phyloP scores from a whole-genome alignment of 1,139 yeast species.

The Geotrichum aggregatum region DNA sequence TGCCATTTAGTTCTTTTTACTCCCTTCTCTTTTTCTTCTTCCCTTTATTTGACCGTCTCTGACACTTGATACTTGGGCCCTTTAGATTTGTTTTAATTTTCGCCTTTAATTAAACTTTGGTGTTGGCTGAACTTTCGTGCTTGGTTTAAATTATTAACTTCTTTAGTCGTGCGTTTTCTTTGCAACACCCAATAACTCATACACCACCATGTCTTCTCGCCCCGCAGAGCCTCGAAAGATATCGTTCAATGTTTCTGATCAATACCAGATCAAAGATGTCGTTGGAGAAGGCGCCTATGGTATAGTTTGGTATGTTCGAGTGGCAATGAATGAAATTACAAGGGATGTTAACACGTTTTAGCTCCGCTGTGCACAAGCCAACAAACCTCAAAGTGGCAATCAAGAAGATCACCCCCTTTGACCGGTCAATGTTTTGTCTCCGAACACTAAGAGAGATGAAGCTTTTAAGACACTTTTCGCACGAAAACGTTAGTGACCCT shows the following conservation, averaged over 20 bases:
- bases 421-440: conserved; percentile 83
- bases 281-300: conserved; percentile 99
- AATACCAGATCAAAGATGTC: conserved; percentile 76
- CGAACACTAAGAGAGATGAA: conserved; percentile 88
- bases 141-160: neutral
- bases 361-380: conserved; percentile 81
- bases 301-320: conserved; percentile 56
- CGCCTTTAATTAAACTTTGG: conserved; percentile 3
- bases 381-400: conserved; percentile 89
- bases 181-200: neutral
- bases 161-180: neutral
- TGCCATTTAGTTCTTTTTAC: too few relatives aligned
- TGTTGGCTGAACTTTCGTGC: neutral
- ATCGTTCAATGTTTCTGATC: conserved; percentile 81
- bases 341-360: neutral
- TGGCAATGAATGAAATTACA: neutral
- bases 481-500: conserved; percentile 54
- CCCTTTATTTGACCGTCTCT: too few relatives aligned
- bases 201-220: neutral
- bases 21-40: too few relatives aligned
- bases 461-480: conserved; percentile 77
- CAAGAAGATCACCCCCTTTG: conserved; percentile 91
- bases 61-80: too few relatives aligned
- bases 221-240: conserved; percentile 44
- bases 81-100: neutral